These are phyloP conservation scores for Rhizopus stolonifer DNA, from an alignment of 371 early-diverging fungal genomes.

Conservation along the genomic window DNA sequence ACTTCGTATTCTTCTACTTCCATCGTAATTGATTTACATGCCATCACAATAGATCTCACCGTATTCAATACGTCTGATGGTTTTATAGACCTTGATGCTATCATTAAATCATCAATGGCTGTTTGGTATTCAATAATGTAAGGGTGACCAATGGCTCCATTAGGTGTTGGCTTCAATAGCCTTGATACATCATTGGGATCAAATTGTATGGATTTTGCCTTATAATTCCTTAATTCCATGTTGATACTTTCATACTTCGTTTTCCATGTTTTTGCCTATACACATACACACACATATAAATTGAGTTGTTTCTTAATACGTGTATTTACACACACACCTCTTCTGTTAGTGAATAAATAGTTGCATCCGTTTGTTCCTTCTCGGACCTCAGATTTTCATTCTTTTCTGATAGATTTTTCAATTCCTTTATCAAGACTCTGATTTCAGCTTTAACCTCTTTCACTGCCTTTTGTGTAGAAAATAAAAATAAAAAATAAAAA, in stretches of 20 bases:
- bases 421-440: constrained; percentile 69
- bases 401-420: constrained; percentile 59
- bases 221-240: constrained; percentile 48
- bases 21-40: constrained; percentile 81
- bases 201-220: constrained; percentile 42
- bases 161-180: constrained; percentile 46
- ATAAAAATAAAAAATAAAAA: too few relatives aligned
- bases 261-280: constrained; percentile 45
- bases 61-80: constrained; percentile 74
- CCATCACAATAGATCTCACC: constrained; percentile 80
- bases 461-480: constrained; percentile 50
- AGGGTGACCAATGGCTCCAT: constrained; percentile 70
- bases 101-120: constrained; percentile 79
- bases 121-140: constrained; percentile 74
- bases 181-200: constrained; percentile 38
- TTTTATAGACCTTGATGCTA: constrained; percentile 62
- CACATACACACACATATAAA: too few relatives aligned
- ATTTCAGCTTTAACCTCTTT: constrained; percentile 76
- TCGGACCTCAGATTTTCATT: constrained; percentile 60
- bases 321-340: constrained; percentile 26
- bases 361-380: constrained; percentile 38
- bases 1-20: constrained; percentile 71
- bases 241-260: constrained; percentile 47
- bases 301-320: neutral
- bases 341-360: constrained; percentile 25